Evolutionary conservation across 495 filamentous ascomycete species (phyloP), one percentile per base, ranked within the genome.

Genomic region (Tetracladium marchalianum): DNA sequence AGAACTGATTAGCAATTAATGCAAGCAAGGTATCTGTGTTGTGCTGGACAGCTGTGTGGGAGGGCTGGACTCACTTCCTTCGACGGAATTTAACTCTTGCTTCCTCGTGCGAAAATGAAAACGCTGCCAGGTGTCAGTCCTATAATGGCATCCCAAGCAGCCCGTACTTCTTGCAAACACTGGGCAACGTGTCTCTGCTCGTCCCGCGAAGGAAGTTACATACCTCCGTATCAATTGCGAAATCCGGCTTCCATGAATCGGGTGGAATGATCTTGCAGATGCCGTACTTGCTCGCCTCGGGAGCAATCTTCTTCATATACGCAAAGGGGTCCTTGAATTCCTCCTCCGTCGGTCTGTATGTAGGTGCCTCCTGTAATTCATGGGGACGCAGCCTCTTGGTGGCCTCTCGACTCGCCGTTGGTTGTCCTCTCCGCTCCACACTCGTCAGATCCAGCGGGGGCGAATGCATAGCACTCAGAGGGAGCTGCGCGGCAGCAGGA

Each of bases 91-190:
- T 40, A 99, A 76, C 61, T 99, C 92, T 66, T 97, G 93, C 62
- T 90, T 87, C 63, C 92, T 78, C 6, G 92, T 99, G 45, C 87
- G 81, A 64, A 99, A 99, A 62, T 96, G 92, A 59, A 99, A 99
- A 61, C 80, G 80, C 92, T 97, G 52, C 34, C 12, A 42, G 4
- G 13, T 40, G 38, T 17, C 12, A 43, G 11, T 36, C 8, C 31
- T 36, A n/a, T 32, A 40, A 49, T 31, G 40, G 7, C 35, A 56
- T 35, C 34, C 35, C 11, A 41, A 27, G 19, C 22, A 27, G 22
- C 3, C 22, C 22, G 22, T 27, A 27, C 3, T 7, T 27, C 3
- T 40, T 48, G 38, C 11, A 40, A 4, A 5, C 38, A 16, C n/a
- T 4, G 11, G 18, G 19, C n/a, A 11, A 5, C 9, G 9, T 2